Base-by-base conservation (phyloP, 2,329 filamentous ascomycete genomes). In the Sporothrix dimorphospora region DNA sequence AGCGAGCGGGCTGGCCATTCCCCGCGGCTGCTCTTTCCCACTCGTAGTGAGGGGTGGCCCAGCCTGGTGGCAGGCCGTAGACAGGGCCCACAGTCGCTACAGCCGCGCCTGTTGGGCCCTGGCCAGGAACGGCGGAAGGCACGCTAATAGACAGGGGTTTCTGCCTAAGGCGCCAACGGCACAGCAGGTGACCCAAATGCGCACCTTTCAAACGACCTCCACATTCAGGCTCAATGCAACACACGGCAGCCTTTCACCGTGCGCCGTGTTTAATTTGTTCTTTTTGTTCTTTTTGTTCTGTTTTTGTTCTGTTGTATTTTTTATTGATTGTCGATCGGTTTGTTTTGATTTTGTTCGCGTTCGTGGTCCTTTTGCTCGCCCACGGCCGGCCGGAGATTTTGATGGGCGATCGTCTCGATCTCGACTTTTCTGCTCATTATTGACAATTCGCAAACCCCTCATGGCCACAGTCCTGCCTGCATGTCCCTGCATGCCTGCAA, bases 41-140 rank as follows among this genome's bases (percentile, higher is more conserved):
- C 11, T 65, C 9, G 59, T 42, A 72, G 71, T 72, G 71, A 70
- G 71, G 71, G 66, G 70, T 69, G 65, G 21, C 16, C 69, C 61
- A 66, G 30, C 14, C 59, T 63, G 69, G 69, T 51, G 61, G 69
- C 51, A 65, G 61, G 30, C 24, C 45, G 49, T 4, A 63, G 47
- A 19, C 21, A 45, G 45, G 49, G 24, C 61, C 47, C 34, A 55
- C 65, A 68, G n/a, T 30, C 24, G 67, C 30, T 30, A 57, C 63
- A 66, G 63, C 42, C 59, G 59, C 38, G 59, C 55, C 19, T 59
- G 55, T 38, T 38, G 30, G 55, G 55, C 30, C 30, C 55, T 38
- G 38, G 30, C 59, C 59, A 65, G 59, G 38, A 65, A 65, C 59
- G 38, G 59, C 27, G 16, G 21, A 7, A 21, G 57, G n/a, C 19